Base-by-base conservation (phyloP, 495 filamentous ascomycete species). In the Talaromyces nanjingensis region DNA sequence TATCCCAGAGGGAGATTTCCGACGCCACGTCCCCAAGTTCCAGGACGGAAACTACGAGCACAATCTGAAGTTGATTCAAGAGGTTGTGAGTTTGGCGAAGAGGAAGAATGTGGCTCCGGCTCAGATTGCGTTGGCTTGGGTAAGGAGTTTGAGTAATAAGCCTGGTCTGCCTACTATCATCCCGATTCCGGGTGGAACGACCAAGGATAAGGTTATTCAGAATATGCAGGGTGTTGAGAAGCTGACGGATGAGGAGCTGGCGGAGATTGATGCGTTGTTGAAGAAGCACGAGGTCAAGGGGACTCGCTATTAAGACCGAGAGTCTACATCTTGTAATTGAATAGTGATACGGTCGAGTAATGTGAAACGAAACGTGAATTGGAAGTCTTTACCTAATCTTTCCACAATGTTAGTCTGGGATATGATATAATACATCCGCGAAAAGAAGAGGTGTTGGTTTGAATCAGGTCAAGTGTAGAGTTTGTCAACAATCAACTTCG, bases 61-160 rank as follows among this genome's bases (percentile, higher is more conserved):
- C 64, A 96, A 97, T 75, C 64, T 92, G 16, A 78, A 87, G 72
- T 83, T 97, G 11, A 86, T 89, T 37, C 67, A 79, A 3, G 82
- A 87, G 65, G 75, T 97, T 31, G 79, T 87, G 65, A 79, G 79
- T 54, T 67, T 96, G 59, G 91, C 92, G 5, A 68, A 76, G 65
- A 76, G 79, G 65, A 96, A 93, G 78, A 85, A 84, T 12, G 84
- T 84, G 66, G 90, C 88, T 11, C 79, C 88, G 0, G 85, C 85
- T 2, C 92, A 97, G 77, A 76, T 96, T 39, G 92, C 91, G 11
- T 76, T 97, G 61, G 83, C 76, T 22, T 97, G 93, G 92, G 77
- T 88, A 3, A 73, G 74, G 37, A 75, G 76, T 3, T 70, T 87
- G 62, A 81, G 83, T 54, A 76, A 74, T 33, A 78, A 82, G 67